These are phyloP conservation scores for Cystofilobasidium capitatum DNA, from an alignment of 768 basidiomycete genomes.

Conservation along the genomic window DNA sequence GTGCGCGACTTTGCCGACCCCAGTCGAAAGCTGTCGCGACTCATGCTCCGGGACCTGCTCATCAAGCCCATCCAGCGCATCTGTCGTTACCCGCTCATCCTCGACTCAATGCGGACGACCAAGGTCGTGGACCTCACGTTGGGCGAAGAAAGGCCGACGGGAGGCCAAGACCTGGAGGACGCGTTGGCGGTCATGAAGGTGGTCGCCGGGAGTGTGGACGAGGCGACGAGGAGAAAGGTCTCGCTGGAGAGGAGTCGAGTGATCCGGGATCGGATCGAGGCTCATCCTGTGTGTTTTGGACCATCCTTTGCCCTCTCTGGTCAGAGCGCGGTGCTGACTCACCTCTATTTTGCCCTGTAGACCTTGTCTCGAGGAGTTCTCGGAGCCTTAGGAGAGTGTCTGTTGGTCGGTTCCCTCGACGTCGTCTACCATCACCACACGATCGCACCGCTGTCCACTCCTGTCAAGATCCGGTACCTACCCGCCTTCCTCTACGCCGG, in stretches of 20 bases:
- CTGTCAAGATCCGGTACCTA: conserved; percentile 70
- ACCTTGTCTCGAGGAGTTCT: conserved; percentile 37
- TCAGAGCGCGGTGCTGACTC: not conserved
- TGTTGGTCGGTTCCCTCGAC: conserved; percentile 76
- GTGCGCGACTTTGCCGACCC: conserved; percentile 2
- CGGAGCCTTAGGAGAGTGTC: conserved; percentile 64
- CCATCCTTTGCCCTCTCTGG: not conserved
- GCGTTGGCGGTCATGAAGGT: conserved; percentile 59
- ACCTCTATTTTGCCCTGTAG: conserved; percentile 17
- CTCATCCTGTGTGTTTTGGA: conserved; percentile 32
- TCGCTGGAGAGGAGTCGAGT: conserved; percentile 56
- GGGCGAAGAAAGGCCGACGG: conserved; percentile 28
- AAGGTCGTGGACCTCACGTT: not conserved
- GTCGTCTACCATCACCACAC: conserved; percentile 62
- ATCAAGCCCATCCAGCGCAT: conserved; percentile 96
- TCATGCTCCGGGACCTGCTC: conserved; percentile 64
- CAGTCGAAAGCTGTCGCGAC: conserved; percentile 7
- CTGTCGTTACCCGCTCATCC: conserved; percentile 85
- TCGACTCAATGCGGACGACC: conserved; percentile 43
- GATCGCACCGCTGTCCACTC: conserved; percentile 44
- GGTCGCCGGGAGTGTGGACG: conserved; percentile 69
- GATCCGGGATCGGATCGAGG: conserved; percentile 57
- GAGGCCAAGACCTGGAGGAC: conserved; percentile 34
- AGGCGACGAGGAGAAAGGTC: conserved; percentile 61
- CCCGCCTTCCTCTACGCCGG: conserved; percentile 83